Percentiles rank a stretch among this genome's conserved stretches.
phyloP scores from a whole-genome alignment of 495 filamentous ascomycete genomes.

The Recurvomyces mirabilis region DNA sequence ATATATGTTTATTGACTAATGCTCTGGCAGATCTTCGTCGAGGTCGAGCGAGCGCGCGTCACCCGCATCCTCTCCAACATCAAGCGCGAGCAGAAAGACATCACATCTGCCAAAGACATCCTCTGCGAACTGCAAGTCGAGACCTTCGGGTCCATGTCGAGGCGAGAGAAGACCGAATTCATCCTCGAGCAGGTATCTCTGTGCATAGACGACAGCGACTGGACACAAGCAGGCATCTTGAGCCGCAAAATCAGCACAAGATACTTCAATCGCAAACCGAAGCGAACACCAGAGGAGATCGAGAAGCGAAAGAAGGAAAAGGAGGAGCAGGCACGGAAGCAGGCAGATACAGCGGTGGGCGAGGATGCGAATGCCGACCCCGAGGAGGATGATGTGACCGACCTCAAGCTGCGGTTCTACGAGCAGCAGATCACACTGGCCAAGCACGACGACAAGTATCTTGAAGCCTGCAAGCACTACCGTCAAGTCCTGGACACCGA shows the following conservation, averaged over 20 bases:
- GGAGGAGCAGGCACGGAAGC: slow-evolving; percentile 50
- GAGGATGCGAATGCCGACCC: slow-evolving; percentile 51
- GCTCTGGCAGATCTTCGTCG: slow-evolving; percentile 72
- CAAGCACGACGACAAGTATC: slow-evolving; percentile 93
- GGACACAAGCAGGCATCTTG: slow-evolving; percentile 88
- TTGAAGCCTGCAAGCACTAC: slow-evolving; percentile 96
- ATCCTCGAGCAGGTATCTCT: slow-evolving; percentile 90
- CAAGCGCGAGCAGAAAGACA: slow-evolving; percentile 87
- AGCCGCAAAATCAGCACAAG: slow-evolving; percentile 92
- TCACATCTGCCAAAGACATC: slow-evolving; percentile 79
- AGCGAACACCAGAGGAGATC: slow-evolving; percentile 74
- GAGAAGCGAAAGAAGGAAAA: slow-evolving; percentile 81
- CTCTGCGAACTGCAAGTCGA: slow-evolving; percentile 97
- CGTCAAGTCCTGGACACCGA: slow-evolving; percentile 91
- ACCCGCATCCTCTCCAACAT: slow-evolving; percentile 92
- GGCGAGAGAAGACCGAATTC: slow-evolving; percentile 96
- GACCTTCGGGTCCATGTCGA: slow-evolving; percentile 95
- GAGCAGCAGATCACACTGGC: slow-evolving; percentile 89
- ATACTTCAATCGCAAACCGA: slow-evolving; percentile 79
- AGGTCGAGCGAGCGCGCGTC: slow-evolving; percentile 91
- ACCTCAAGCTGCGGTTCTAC: slow-evolving; percentile 91
- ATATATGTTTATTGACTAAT: not conserved
- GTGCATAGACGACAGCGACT: slow-evolving; percentile 92
- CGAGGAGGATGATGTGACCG: slow-evolving; percentile 81
- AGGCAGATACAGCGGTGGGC: slow-evolving; percentile 58